These are phyloP conservation scores for Bolboschoenoplectus hybrid DNA, from an alignment of 202 grass and related monocot genomes.

Conservation along the genomic window DNA sequence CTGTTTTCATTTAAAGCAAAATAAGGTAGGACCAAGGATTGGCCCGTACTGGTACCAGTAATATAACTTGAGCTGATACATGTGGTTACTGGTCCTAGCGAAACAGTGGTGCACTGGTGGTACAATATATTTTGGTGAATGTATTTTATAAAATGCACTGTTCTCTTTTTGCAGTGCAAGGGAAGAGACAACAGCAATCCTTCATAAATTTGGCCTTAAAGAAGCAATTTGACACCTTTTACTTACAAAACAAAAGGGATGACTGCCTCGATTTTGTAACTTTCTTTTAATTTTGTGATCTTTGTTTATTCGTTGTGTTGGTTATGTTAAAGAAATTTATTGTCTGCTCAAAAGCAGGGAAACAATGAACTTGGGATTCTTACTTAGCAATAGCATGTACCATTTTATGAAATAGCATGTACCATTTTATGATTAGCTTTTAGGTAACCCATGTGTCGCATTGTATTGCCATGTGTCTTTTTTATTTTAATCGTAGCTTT, in stretches of 20 bases:
- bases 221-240: conserved; percentile 51
- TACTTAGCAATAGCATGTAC: conserved; percentile 56
- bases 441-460: not conserved
- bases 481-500: not conserved
- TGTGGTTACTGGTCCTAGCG: not conserved
- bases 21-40: not conserved
- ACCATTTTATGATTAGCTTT: conserved; percentile 4
- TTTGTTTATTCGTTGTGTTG: not conserved
- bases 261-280: not conserved
- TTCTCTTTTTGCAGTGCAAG: conserved; percentile 67
- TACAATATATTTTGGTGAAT: not conserved
- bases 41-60: not conserved
- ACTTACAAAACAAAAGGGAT: not conserved
- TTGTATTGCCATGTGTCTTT: conserved; percentile 1
- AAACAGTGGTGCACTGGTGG: not conserved
- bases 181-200: conserved; percentile 63
- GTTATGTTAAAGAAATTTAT: not conserved
- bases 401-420: conserved; percentile 33
- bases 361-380: conserved; percentile 1
- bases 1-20: not conserved
- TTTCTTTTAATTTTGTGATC: not conserved
- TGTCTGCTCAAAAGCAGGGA: not conserved
- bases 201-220: conserved; percentile 67
- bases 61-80: not conserved
- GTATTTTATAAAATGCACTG: conserved; percentile 23